Percentiles rank a stretch among this genome's conserved stretches.
Evolutionary conservation across 2,329 filamentous ascomycete genomes (phyloP).

Genomic region (Fusarium continuum): DNA sequence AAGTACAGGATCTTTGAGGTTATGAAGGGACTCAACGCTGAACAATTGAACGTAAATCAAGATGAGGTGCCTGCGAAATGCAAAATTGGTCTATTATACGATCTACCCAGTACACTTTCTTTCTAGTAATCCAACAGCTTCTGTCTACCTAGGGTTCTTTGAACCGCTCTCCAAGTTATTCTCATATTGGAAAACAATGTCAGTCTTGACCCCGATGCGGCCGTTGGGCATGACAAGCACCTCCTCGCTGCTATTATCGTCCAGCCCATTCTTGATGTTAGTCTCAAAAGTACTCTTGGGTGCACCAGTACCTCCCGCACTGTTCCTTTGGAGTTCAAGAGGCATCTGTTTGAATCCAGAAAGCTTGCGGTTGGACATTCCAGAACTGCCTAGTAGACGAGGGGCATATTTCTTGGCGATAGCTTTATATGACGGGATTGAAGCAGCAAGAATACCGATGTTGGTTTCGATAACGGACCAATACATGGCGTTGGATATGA

Average conservation of each 20-base stretch:
- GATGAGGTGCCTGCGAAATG: no score
- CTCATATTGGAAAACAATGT: constrained; percentile 18
- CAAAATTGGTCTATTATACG: background rate
- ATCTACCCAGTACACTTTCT: background rate
- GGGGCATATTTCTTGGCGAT: constrained; percentile 30
- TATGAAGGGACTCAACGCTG: no score
- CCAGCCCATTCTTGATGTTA: constrained; percentile 2
- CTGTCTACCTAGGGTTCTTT: background rate
- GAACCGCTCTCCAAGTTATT: background rate
- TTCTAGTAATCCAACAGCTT: accelerated
- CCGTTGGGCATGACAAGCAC: constrained; percentile 9
- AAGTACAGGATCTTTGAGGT: no score
- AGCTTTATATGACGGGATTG: constrained; percentile 26
- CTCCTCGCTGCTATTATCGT: constrained; percentile 25
- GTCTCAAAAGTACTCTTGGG: constrained; percentile 17
- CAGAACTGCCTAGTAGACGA: constrained; percentile 22
- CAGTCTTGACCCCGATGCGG: constrained; percentile 26
- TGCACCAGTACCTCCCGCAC: background rate
- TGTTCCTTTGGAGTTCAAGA: constrained; percentile 10
- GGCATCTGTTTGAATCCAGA: constrained; percentile 33
- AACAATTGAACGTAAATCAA: no score
- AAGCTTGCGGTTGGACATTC: constrained; percentile 22
- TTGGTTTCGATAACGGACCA: constrained; percentile 34
- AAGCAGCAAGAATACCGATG: constrained; percentile 30
- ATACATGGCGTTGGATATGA: constrained; percentile 28